Evolutionary conservation across 805 yeast species (phyloP), one percentile per base, ranked within the genome.

Genomic region (Candida pseudoglaebosa): DNA sequence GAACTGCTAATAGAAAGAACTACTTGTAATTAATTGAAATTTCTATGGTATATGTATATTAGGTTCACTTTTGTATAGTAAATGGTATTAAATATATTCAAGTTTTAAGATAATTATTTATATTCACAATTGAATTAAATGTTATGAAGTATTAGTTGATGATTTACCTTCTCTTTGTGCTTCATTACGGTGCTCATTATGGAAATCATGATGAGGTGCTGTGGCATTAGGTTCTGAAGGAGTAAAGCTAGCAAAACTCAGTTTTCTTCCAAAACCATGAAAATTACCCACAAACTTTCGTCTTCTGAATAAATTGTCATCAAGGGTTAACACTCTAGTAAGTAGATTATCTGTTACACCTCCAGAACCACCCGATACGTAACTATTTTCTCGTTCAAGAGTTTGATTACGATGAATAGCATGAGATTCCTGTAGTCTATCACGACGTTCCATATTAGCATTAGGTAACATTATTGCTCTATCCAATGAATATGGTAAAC

Each of bases 1-100:
- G 99, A 58, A 93, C 99, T 19, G 98, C 96, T 14, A 89, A 84
- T 61, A 82, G 97, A 65, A 91, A 93, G 70, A 93, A 90, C 58
- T 89, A 91, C 59, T 67, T 91, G 48, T 48, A 46, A 32, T n/a
- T 14, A 4, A 33, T 8, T 12, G 12, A 22, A 8, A 22, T 8
- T 12, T 22, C 26, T 12, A 22, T 22, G 26, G 26, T 8, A 8
- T 22, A 22, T 22, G 26, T 22, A 22, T 22, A 22, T 22, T 22
- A 22, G 26, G 26, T 22, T 22, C 8, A 8, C 8, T 22, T 22
- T 22, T 22, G 26, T 22, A 22, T 12, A 22, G 8, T 22, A 22
- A 22, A 22, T 22, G 26, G 26, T 8, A 8, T 22, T 22, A 8
- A 22, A 8, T 12, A 22, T 22, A 12, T 8, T 8, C 12, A n/a